Conservation (phyloP, 2,329 filamentous ascomycete species). For the Aspergillus brunneoviolaceus region DNA sequence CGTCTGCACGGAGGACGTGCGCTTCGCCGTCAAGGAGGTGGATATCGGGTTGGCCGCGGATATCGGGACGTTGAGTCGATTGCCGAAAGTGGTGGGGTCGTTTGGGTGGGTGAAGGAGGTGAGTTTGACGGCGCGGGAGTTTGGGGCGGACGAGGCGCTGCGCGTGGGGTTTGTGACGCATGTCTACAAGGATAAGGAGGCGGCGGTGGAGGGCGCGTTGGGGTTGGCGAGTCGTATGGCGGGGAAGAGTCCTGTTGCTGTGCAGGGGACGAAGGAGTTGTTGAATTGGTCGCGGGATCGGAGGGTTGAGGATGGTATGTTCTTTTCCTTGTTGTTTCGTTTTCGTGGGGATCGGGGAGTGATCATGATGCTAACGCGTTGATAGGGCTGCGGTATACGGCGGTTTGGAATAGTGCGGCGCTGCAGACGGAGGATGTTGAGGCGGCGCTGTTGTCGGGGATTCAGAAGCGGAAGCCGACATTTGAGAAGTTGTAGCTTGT, state of each 20-base stretch:
- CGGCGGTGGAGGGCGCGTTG: constrained; percentile 62
- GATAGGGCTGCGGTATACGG: constrained; percentile 73
- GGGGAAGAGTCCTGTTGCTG: constrained; percentile 81
- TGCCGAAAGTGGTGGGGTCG: constrained; percentile 49
- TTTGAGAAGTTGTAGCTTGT: constrained; percentile 74
- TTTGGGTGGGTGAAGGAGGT: constrained; percentile 52
- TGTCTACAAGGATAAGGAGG: constrained; percentile 54
- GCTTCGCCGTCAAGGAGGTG: constrained; percentile 50
- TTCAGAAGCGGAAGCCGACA: constrained; percentile 74
- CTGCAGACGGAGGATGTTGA: constrained; percentile 78
- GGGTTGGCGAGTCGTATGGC: constrained; percentile 66
- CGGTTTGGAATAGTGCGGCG: constrained; percentile 81
- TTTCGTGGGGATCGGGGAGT: too few species aligned
- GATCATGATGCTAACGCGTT: neutral
- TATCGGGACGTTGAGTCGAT: constrained; percentile 47
- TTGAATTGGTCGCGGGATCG: constrained; percentile 80
- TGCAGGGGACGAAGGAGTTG: constrained; percentile 83
- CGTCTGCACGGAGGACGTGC: constrained; percentile 36
- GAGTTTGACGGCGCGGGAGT: constrained; percentile 44
- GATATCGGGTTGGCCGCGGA: constrained; percentile 53
- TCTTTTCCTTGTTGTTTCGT: too few species aligned
- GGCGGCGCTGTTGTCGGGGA: constrained; percentile 69
- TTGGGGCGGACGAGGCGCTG: constrained; percentile 46
- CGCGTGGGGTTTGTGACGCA: constrained; percentile 46
- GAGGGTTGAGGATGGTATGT: constrained; percentile 67